Evolutionary conservation across 2,329 filamentous ascomycete genomes (phyloP), one percentile per base, ranked within the genome.

Genomic region (Diplodia scrobiculata): DNA sequence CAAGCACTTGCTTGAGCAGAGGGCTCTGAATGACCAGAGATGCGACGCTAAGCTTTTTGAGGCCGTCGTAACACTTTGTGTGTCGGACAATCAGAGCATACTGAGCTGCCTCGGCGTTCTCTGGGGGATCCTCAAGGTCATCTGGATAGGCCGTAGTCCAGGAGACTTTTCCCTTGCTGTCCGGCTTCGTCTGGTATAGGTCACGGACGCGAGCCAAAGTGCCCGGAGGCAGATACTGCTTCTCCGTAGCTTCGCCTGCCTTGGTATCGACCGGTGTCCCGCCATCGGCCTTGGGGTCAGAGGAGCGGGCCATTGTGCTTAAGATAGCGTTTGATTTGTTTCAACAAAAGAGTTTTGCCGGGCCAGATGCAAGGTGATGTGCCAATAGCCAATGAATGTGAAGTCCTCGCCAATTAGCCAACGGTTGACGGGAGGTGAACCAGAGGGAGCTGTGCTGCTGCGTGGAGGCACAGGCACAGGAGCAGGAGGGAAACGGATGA

Each of bases 21-120:
- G 73, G 72, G 53, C 74, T 77, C 52, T 79, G 77, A 2, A 78
- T 68, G 9, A 74, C 71, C 65, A 78, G 73, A 6, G 75, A 76
- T 52, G 51, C 70, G 27, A 71, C 50, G 10, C 66, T 65, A 10
- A 71, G 66, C 19, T 68, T 68, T 52, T 67, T 68, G 14, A 48
- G 52, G 14, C 69, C 69, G 34, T 70, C 63, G 17, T 69, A 68
- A 32, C 67, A 69, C 47, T 72, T 69, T 51, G 64, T 69, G 65
- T 71, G 69, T 3, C 70, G 68, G 17, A 69, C 69, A 9, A 73
- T 19, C 32, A 71, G 36, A 6, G 70, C 70, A 58, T 69, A 67
- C 50, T 69, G 66, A 25, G 68, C 67, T 3, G 68, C 66, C 21
- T 68, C 67, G 13, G 53, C 53, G 71, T 73, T 38, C 70, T 72